Evolutionary conservation across 257 asterid species (phyloP).

Genomic region (Nicotiana noctiflora): DNA sequence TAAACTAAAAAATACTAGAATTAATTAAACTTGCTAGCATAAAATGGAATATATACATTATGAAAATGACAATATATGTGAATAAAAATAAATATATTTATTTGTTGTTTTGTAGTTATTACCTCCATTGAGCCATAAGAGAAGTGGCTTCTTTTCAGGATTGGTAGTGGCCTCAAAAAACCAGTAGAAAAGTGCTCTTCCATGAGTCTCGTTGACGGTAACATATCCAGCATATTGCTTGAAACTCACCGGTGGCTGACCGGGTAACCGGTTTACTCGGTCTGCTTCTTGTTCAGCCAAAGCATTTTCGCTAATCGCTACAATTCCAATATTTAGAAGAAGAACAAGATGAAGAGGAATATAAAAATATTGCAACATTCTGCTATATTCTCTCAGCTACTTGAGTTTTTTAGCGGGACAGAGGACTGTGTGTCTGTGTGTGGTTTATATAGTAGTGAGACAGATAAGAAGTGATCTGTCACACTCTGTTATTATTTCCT

Average conservation of each 20-base stretch:
- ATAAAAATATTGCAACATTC: background rate
- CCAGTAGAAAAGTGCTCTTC: slow-evolving; percentile 82
- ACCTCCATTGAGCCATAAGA: slow-evolving; percentile 88
- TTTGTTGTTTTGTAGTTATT: slow-evolving; percentile 1
- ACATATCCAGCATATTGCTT: slow-evolving; percentile 69
- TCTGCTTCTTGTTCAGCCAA: slow-evolving; percentile 43
- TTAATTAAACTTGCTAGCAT: background rate
- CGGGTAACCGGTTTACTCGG: slow-evolving; percentile 47
- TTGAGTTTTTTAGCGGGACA: background rate
- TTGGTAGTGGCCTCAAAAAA: slow-evolving; percentile 52
- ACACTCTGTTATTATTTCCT: background rate
- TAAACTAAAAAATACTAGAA: too few relatives aligned
- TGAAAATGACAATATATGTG: too few relatives aligned
- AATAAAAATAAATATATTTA: too few relatives aligned
- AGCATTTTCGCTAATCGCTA: background rate
- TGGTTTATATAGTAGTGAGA: slow-evolving; percentile 13
- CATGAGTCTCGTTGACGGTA: slow-evolving; percentile 52
- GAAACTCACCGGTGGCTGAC: slow-evolving; percentile 62
- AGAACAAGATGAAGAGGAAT: background rate
- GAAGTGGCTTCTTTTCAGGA: slow-evolving; percentile 42
- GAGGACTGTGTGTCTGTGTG: slow-evolving; percentile 6
- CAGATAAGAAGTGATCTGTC: slow-evolving; percentile 19
- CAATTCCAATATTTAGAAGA: background rate
- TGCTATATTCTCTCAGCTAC: background rate
- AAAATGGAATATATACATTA: too few relatives aligned